Conservation (phyloP, 768 basidiomycete genomes). For the Naganishia kalamii region DNA sequence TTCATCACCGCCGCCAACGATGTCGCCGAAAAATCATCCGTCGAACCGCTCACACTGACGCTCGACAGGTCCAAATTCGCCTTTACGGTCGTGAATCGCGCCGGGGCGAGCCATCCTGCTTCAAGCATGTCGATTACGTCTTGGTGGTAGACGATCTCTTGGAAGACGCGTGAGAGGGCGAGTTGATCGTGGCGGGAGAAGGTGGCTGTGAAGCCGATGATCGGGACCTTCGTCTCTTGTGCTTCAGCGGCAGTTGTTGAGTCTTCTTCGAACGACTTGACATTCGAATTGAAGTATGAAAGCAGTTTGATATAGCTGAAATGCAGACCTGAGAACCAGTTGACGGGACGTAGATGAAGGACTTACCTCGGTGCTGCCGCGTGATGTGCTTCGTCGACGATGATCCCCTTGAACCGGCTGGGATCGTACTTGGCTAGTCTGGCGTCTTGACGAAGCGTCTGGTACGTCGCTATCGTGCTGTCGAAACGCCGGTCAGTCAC, state of each 20-base stretch:
- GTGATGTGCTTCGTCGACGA: slow-evolving; percentile 93
- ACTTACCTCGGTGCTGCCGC: slow-evolving; percentile 82
- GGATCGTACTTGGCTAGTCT: slow-evolving; percentile 73
- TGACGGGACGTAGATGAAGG: slow-evolving; percentile 17
- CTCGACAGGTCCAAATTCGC: slow-evolving; percentile 63
- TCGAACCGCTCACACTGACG: slow-evolving; percentile 61
- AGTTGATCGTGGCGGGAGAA: slow-evolving; percentile 87
- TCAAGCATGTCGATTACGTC: slow-evolving; percentile 89
- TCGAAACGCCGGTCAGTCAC: background rate
- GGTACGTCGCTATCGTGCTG: slow-evolving; percentile 43
- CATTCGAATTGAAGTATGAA: slow-evolving; percentile 67
- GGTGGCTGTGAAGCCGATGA: slow-evolving; percentile 91
- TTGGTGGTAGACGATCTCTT: slow-evolving; percentile 84
- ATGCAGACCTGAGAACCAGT: background rate
- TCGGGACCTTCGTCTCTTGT: slow-evolving; percentile 53
- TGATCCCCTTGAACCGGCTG: slow-evolving; percentile 60
- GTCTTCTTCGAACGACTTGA: slow-evolving; percentile 21
- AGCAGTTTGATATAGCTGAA: slow-evolving; percentile 71
- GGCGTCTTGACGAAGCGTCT: slow-evolving; percentile 63
- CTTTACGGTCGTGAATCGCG: slow-evolving; percentile 75
- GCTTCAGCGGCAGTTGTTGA: background rate
- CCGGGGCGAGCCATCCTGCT: slow-evolving; percentile 82
- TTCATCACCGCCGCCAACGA: slow-evolving; percentile 78
- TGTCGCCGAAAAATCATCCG: slow-evolving; percentile 74
- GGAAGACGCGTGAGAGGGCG: slow-evolving; percentile 79